These are phyloP conservation scores for Rhizomucor pusillus DNA, from an alignment of 371 early-diverging fungal genomes.

Conservation along the genomic window DNA sequence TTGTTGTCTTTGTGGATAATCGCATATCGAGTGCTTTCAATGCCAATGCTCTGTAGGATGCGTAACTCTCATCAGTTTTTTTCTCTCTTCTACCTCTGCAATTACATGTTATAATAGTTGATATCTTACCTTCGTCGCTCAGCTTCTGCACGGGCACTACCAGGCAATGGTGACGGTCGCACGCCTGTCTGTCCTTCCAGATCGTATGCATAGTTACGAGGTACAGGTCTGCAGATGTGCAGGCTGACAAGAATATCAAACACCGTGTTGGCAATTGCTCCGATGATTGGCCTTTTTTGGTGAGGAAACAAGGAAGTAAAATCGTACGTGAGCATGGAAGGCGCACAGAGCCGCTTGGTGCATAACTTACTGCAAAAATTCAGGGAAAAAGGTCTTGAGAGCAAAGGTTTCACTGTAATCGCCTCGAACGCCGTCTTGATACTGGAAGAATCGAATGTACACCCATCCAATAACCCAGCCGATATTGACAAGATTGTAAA, in stretches of 20 bases:
- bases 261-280: conserved; percentile 46
- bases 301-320: too few relatives aligned
- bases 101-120: too few relatives aligned
- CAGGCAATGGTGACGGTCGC: conserved; percentile 41
- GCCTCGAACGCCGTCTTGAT: conserved; percentile 76
- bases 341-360: neutral
- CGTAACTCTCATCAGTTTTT: neutral
- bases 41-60: conserved; percentile 51
- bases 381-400: conserved; percentile 81
- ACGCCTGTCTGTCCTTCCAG: conserved; percentile 43
- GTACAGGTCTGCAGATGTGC: conserved; percentile 42
- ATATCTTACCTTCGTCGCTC: conserved; percentile 55
- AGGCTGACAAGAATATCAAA: conserved; percentile 48
- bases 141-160: conserved; percentile 62
- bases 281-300: conserved; percentile 54
- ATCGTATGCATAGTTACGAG: conserved; percentile 47
- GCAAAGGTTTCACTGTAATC: conserved; percentile 84
- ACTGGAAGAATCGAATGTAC: conserved; percentile 77
- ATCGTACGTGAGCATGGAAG: neutral
- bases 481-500: conserved; percentile 53
- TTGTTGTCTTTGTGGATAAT: conserved; percentile 34
- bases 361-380: conserved; percentile 61
- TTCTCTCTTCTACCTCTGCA: neutral
- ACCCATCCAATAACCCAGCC: conserved; percentile 75
- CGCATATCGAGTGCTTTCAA: conserved; percentile 66